These are phyloP conservation scores for Corymbia citriodora DNA, from an alignment of 441 rosid genomes.

Conservation along the genomic window DNA sequence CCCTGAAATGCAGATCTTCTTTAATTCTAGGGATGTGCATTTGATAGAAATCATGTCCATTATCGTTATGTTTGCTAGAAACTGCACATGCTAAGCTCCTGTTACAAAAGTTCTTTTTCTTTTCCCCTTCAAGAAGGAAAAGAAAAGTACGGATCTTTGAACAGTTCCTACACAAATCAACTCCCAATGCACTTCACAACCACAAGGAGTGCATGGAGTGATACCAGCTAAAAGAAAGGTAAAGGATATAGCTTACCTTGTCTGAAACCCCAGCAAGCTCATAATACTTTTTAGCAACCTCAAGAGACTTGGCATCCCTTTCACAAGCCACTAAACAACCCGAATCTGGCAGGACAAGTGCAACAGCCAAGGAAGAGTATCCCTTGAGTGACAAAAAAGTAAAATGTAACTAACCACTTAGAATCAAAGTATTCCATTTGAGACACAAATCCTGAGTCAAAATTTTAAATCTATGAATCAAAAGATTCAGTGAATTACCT, in stretches of 20 bases:
- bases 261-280: conserved; percentile 69
- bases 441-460: not conserved
- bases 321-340: conserved; percentile 89
- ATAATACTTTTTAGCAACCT: conserved; percentile 70
- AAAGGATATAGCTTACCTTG: conserved; percentile 39
- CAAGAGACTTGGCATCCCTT: conserved; percentile 65
- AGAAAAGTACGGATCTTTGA: not conserved
- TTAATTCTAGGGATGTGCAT: not conserved
- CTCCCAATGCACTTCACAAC: not conserved
- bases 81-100: not conserved
- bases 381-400: conserved; percentile 37
- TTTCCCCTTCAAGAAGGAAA: not conserved
- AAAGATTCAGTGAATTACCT: not conserved
- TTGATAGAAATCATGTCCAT: not conserved
- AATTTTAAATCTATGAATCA: not conserved
- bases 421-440: not conserved
- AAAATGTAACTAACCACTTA: not conserved
- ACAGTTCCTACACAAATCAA: not conserved
- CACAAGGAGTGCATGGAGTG: not conserved
- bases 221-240: not conserved
- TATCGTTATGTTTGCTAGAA: not conserved
- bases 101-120: not conserved
- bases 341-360: conserved; percentile 68
- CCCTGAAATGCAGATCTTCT: not conserved
- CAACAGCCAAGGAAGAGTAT: conserved; percentile 87